Evolutionary conservation across 2,329 filamentous ascomycete species (phyloP), one percentile per base, ranked within the genome.

Genomic region (Talaromyces sp.): DNA sequence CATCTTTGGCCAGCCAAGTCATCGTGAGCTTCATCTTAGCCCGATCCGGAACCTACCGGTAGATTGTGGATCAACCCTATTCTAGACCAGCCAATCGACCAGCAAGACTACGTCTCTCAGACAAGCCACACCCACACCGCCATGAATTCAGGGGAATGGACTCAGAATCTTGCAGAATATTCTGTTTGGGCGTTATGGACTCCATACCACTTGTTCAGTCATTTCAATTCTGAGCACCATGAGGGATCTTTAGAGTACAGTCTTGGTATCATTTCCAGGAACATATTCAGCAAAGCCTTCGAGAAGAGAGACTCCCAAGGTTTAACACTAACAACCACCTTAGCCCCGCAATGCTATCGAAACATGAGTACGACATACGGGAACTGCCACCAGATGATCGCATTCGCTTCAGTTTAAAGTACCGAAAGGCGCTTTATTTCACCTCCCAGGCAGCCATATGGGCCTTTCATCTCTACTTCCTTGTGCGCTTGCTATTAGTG

Each of bases 401-500:
- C 11, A 56, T 56, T 56, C 51, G 29, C 51, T 19, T 5, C 22
- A 56, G 51, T 56, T 19, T 56, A 34, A 56, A 36, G 25, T 56
- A 56, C 51, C 51, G 51, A 56, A 56, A 56, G 11, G 29, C 51
- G n/a, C 51, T 56, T 8, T 56, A 56, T 56, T 36, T 56, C 29
- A 56, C 10, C 2, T 56, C 51, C n/a, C 51, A 36, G 29, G 51
- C 51, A 7, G 51, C 51, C 15, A 56, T 56, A 29, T 56, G 29
- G 29, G 17, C 29, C 17, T 56, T 36, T 22, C 51, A 56, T 34
- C 8, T 56, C n/a, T 75, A 74, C 54, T 69, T 73, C 5, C 17
- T 58, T 11, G 31, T 69, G 19, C 72, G 73, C 4, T 25, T 71
- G 8, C 54, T 68, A 1, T 45, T 69, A 19, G 19, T 68, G 8